Conservation (phyloP, 257 asterid species). For the Nicotiana benthamiana region DNA sequence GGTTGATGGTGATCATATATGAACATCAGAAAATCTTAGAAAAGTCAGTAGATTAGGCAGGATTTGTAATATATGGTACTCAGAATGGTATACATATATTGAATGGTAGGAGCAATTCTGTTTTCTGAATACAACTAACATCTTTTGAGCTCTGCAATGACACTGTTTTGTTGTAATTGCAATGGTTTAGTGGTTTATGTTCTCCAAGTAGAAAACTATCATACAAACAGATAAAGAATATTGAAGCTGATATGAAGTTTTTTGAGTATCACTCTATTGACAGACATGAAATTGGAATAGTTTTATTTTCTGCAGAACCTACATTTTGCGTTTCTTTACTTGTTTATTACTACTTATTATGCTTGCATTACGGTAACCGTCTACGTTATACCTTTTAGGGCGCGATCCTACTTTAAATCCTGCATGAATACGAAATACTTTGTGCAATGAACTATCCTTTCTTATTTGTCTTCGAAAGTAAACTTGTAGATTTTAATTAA, state of each 20-base stretch:
- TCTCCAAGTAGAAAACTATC: not conserved
- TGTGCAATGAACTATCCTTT: too few relatives aligned
- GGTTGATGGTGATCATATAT: not conserved
- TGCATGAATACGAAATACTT: too few relatives aligned
- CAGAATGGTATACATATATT: slow-evolving; percentile 14
- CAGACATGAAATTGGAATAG: not conserved
- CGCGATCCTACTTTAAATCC: too few relatives aligned
- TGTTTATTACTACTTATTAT: not conserved
- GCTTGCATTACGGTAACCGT: too few relatives aligned
- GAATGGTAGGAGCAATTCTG: slow-evolving; percentile 13
- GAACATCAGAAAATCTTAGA: not conserved
- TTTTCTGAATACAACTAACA: slow-evolving; percentile 28
- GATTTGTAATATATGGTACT: slow-evolving; percentile 16
- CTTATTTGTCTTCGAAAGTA: too few relatives aligned
- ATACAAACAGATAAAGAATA: not conserved
- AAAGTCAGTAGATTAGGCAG: not conserved
- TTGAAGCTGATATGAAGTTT: not conserved
- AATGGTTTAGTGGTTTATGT: not conserved
- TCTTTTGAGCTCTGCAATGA: slow-evolving; percentile 3
- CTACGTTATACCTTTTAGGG: too few relatives aligned
- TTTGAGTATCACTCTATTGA: not conserved
- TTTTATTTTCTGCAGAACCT: not conserved
- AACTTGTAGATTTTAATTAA: too few relatives aligned
- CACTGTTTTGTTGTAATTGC: not conserved
- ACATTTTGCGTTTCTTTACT: not conserved